These are phyloP conservation scores for Coemansia sp. DNA, from an alignment of 192 early-diverging fungal species.

Conservation along the genomic window DNA sequence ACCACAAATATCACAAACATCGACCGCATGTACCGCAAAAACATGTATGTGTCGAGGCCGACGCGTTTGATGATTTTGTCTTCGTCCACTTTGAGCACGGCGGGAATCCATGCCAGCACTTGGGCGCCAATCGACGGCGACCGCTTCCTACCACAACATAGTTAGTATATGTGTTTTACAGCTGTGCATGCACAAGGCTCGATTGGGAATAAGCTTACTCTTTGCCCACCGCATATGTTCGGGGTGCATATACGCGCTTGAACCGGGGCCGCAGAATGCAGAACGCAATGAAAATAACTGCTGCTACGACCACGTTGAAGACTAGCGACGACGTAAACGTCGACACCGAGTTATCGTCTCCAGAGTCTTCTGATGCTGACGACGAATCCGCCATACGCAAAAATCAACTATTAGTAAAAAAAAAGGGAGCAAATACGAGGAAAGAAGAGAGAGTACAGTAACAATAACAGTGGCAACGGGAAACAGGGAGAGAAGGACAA, in stretches of 20 bases:
- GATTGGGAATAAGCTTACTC: constrained; percentile 16
- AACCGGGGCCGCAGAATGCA: constrained; percentile 65
- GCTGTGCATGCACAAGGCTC: no score
- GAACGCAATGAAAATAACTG: constrained; percentile 62
- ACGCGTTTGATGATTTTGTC: constrained; percentile 58
- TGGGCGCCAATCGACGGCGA: constrained; percentile 59
- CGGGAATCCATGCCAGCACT: constrained; percentile 60
- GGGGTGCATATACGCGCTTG: constrained; percentile 71
- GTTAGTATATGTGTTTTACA: not conserved
- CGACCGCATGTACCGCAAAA: constrained; percentile 71
- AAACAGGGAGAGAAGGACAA: not conserved
- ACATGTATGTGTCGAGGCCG: constrained; percentile 79
- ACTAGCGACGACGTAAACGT: constrained; percentile 71
- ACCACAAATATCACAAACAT: constrained; percentile 68
- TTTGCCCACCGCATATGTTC: constrained; percentile 64
- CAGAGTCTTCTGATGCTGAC: not conserved
- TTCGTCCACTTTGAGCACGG: constrained; percentile 57
- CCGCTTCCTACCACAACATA: constrained; percentile 40
- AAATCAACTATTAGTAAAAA: not conserved
- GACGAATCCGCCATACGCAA: not conserved
- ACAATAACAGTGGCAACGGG: not conserved
- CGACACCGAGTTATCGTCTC: constrained; percentile 53
- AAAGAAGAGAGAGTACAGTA: not conserved
- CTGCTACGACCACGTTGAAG: constrained; percentile 66
- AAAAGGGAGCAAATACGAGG: not conserved